Evolutionary conservation across 805 yeast species (phyloP).

Genomic region (Hanseniaspora meyeri): DNA sequence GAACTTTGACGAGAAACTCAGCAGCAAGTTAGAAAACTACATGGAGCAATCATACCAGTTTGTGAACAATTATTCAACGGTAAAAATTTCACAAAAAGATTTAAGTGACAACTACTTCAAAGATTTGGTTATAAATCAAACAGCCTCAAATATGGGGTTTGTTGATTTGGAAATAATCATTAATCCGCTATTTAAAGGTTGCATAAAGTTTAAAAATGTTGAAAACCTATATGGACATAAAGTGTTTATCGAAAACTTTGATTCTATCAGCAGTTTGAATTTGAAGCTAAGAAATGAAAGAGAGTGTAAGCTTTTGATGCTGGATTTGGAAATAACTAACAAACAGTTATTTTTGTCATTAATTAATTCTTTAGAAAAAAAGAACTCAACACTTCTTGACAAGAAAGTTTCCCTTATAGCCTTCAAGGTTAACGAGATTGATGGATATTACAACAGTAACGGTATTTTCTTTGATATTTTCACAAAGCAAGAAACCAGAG

Average conservation of each 20-base stretch:
- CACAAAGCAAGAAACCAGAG: background rate
- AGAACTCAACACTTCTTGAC: background rate
- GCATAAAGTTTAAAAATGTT: constrained; percentile 5
- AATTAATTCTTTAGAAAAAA: background rate
- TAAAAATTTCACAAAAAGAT: background rate
- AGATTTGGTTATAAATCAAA: background rate
- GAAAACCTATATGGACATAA: constrained; percentile 14
- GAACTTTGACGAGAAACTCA: background rate
- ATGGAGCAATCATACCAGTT: constrained; percentile 5
- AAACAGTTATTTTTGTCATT: background rate
- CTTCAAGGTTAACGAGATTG: background rate
- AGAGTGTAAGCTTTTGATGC: constrained; percentile 1
- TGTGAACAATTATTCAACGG: background rate
- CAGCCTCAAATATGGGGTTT: background rate
- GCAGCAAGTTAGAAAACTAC: background rate
- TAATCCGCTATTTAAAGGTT: background rate
- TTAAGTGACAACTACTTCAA: background rate
- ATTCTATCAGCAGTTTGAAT: background rate
- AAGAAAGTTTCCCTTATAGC: background rate
- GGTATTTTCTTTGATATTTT: background rate
- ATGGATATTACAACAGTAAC: background rate
- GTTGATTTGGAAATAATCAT: background rate
- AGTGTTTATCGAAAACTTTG: constrained; percentile 9
- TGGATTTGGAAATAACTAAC: constrained; percentile 7
- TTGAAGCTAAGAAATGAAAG: constrained; percentile 1